Percentiles rank a stretch among this genome's conserved stretches.
Evolutionary conservation across 2,329 filamentous ascomycete genomes (phyloP).

Genomic region (Scolecobasidium constrictum): DNA sequence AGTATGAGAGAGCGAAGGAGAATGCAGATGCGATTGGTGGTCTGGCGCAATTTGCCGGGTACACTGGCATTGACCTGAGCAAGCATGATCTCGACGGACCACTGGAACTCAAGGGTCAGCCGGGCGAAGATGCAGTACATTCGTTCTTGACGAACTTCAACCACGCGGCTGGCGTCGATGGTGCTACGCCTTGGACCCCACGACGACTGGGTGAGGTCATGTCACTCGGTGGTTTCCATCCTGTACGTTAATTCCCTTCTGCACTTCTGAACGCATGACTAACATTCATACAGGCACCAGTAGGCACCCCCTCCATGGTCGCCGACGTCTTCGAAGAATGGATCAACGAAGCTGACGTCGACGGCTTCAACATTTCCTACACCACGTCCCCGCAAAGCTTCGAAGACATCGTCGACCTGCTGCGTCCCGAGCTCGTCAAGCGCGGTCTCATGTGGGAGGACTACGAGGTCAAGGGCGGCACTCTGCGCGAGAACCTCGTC

Average conservation of each 20-base stretch:
- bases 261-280: no score
- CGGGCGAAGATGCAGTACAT: slow-evolving; percentile 8
- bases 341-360: slow-evolving; percentile 31
- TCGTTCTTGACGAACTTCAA: slow-evolving; percentile 10
- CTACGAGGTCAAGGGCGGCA: slow-evolving; percentile 25
- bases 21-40: slow-evolving; percentile 15
- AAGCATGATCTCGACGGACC: slow-evolving; percentile 16
- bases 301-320: slow-evolving; percentile 35
- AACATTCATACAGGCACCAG: slow-evolving; percentile 27
- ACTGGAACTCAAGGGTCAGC: slow-evolving; percentile 11
- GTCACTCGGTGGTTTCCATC: slow-evolving; percentile 38
- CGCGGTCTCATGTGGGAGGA: slow-evolving; percentile 18
- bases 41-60: slow-evolving; percentile 17
- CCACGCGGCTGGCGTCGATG: slow-evolving; percentile 4
- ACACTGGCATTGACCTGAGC: slow-evolving; percentile 17
- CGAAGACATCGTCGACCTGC: slow-evolving; percentile 39
- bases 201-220: slow-evolving; percentile 34
- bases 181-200: slow-evolving; percentile 27
- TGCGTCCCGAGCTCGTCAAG: slow-evolving; percentile 37
- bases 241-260: no score
- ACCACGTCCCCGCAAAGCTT: slow-evolving; percentile 42
- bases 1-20: slow-evolving; percentile 21
- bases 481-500: slow-evolving; percentile 28
- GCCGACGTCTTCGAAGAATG: slow-evolving; percentile 38
- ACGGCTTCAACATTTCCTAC: slow-evolving; percentile 34